phyloP scores from a whole-genome alignment of 2,329 filamentous ascomycete genomes.

The Claviceps arundinis region DNA sequence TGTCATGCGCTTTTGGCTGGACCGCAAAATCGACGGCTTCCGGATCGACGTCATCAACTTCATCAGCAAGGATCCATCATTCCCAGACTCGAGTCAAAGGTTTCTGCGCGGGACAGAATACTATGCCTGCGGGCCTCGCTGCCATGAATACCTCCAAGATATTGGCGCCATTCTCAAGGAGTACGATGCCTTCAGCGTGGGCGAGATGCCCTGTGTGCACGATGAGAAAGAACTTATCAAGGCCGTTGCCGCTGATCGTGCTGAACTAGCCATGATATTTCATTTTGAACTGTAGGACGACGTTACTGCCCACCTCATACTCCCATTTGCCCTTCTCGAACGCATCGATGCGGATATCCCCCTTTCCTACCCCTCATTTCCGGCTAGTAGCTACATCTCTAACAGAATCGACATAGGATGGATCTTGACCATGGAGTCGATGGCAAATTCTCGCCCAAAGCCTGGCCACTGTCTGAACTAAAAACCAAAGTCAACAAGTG shows the following conservation, averaged over 20 bases:
- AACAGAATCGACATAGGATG: conserved; percentile 20
- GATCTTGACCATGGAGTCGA: conserved; percentile 32
- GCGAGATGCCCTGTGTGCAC: conserved; percentile 35
- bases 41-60: conserved; percentile 57
- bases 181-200: conserved; percentile 38
- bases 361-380: background rate
- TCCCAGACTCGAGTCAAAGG: conserved; percentile 32
- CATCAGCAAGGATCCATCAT: conserved; percentile 45
- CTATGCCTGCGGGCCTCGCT: conserved; percentile 40
- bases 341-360: background rate
- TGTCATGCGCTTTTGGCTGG: conserved; percentile 61
- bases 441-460: conserved; percentile 28
- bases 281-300: conserved; percentile 47
- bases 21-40: conserved; percentile 53
- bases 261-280: conserved; percentile 60
- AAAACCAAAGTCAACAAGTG: conserved; percentile 41
- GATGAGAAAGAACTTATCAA: conserved; percentile 29
- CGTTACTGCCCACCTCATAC: background rate
- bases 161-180: conserved; percentile 29
- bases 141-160: conserved; percentile 33
- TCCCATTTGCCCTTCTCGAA: background rate
- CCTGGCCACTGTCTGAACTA: conserved; percentile 36
- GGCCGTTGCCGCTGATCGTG: conserved; percentile 39
- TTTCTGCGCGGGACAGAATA: conserved; percentile 24
- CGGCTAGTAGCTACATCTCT: background rate